These are phyloP conservation scores for Ogataea parapolymorpha DNA, from an alignment of 805 yeast genomes.

Conservation along the genomic window DNA sequence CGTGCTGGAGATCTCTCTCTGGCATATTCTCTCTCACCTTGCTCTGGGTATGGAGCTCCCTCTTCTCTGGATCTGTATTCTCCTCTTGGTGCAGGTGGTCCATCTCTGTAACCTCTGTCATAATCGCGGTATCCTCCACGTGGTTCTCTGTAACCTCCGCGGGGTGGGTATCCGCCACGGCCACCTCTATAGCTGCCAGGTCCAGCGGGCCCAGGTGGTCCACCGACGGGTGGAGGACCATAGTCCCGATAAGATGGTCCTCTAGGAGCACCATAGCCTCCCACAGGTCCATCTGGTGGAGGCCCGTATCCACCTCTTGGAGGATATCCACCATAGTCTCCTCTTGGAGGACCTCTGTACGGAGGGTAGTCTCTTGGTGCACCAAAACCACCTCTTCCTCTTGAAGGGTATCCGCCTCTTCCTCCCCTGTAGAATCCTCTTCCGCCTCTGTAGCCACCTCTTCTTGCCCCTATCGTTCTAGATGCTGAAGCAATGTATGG, in stretches of 20 bases:
- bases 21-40: conserved; percentile 48
- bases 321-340: conserved; percentile 25
- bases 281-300: conserved; percentile 27
- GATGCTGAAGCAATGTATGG: conserved; percentile 50
- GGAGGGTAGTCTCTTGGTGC: conserved; percentile 29
- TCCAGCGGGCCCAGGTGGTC: conserved; percentile 6
- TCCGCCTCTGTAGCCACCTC: conserved; percentile 45
- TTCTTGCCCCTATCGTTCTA: conserved; percentile 43
- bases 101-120: conserved; percentile 25
- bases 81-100: conserved; percentile 31
- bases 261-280: conserved; percentile 30
- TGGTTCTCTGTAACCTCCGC: conserved; percentile 30
- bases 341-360: conserved; percentile 27
- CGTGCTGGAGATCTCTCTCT: conserved; percentile 79
- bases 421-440: conserved; percentile 40
- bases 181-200: conserved; percentile 34
- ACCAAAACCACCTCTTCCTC: conserved; percentile 30
- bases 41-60: conserved; percentile 33
- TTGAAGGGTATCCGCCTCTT: conserved; percentile 33
- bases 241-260: conserved; percentile 22
- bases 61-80: conserved; percentile 33
- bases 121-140: conserved; percentile 30
- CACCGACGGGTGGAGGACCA: conserved; percentile 5
- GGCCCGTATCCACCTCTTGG: conserved; percentile 28
- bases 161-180: conserved; percentile 39